Conservation (phyloP, 2,329 filamentous ascomycete species). For the Dactylellina drechsleri region DNA sequence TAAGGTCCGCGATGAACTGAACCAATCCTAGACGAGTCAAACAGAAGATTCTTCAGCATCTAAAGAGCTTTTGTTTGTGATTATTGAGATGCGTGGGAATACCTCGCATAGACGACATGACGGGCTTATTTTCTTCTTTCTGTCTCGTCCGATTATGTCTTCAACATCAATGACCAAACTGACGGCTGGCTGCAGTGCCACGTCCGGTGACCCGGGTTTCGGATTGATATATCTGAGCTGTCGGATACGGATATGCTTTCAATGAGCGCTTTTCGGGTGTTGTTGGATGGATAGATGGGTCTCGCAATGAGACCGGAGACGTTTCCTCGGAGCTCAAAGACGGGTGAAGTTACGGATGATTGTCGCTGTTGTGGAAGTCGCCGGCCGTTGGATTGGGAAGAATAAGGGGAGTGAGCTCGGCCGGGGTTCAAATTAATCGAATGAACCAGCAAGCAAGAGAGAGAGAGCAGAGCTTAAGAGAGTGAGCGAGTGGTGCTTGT, state of each 20-base stretch:
- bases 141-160: constrained; percentile 14
- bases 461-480: no score
- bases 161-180: constrained; percentile 24
- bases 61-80: no score
- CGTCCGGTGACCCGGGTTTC: background rate
- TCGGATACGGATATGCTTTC: background rate
- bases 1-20: constrained; percentile 95
- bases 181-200: constrained; percentile 27
- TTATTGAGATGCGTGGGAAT: constrained; percentile 11
- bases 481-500: constrained; percentile 41
- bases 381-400: no score
- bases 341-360: no score
- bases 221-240: no score
- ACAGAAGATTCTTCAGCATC: constrained; percentile 19
- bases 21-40: constrained; percentile 73
- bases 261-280: background rate
- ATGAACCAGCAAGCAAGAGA: background rate
- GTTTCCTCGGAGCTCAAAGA: no score
- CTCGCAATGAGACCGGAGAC: background rate
- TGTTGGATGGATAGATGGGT: background rate
- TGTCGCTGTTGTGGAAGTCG: no score
- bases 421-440: background rate
- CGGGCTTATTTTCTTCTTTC: constrained; percentile 17
- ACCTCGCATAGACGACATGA: constrained; percentile 60
- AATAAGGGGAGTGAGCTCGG: no score